Base-by-base conservation (phyloP, 2,329 filamentous ascomycete genomes). In the Aspergillus fructus region DNA sequence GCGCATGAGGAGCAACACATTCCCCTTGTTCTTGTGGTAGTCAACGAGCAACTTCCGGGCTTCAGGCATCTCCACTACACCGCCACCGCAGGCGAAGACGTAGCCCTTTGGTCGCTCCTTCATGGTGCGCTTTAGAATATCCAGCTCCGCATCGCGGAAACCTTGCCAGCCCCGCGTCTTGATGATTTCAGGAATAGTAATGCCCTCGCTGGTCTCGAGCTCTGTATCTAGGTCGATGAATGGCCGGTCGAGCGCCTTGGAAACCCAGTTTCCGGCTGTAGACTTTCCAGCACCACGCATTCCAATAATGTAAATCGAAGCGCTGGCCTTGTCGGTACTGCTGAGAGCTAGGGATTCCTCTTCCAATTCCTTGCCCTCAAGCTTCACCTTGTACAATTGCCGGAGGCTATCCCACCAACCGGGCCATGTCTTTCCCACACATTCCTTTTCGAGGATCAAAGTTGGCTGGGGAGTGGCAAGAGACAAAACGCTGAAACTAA, bases 201-300 rank as follows among this genome's bases (percentile, higher is more conserved):
- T 88, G 15, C 87, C 86, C 55, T 87, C 81, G 21, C 85, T 84
- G 40, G 80, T 81, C 74, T 99, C 94, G 15, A 99, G 83, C 69
- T 96, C 91, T 2, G 86, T 85, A 71, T 99, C 94, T 27, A 99
- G 82, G 70, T 99, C 94, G 53, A 96, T 78, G 59, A 96, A 88
- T 6, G 89, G 86, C 70, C 91, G 87, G 49, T 86, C 85, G 1
- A 97, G 79, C 27, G 89, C 83, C 59, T 84, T 84, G 0, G 89
- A 87, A 68, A 94, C 88, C 91, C 93, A 96, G 13, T 85, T 84
- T 53, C 94, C 94, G 37, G 90, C 89, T 0, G 94, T 99, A 0
- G 94, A 97, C 79, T 99, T 99, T 24, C 94, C 94, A 41, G 93
- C 94, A 56, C 94, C 94, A 63, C 94, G 87, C 94, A 99, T 99